Evolutionary conservation across 2,329 filamentous ascomycete species (phyloP).

Genomic region (Paecilomyces fulvus): DNA sequence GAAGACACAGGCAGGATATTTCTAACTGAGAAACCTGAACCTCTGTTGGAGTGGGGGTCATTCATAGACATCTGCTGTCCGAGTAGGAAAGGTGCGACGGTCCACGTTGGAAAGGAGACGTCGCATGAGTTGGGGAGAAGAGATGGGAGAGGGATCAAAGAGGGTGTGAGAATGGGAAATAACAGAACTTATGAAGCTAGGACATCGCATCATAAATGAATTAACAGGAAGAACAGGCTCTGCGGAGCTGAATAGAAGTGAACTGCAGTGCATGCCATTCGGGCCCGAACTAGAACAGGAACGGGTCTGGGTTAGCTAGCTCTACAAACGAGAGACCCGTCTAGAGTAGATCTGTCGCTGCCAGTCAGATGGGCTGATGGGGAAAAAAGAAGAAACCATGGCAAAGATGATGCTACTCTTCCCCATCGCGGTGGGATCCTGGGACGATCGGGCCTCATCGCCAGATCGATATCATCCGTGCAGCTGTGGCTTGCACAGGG

Average conservation of each 20-base stretch:
- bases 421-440: neutral
- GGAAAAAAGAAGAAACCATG: constrained; percentile 1
- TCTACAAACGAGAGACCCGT: neutral
- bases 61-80: constrained; percentile 29
- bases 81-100: constrained; percentile 2
- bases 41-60: constrained; percentile 22
- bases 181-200: constrained; percentile 17
- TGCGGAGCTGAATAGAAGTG: constrained; percentile 13
- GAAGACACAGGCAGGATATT: constrained; percentile 13
- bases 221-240: constrained; percentile 5
- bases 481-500: constrained; percentile 2
- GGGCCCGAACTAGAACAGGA: constrained; percentile 9
- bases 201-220: constrained; percentile 3
- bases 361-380: neutral
- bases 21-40: constrained; percentile 22
- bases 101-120: constrained; percentile 1
- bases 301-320: constrained; percentile 11
- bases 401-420: neutral
- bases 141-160: neutral
- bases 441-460: constrained; percentile 1
- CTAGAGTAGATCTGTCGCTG: neutral
- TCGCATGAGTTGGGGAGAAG: neutral
- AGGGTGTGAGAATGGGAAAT: constrained; percentile 3
- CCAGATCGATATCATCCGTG: constrained; percentile 1
- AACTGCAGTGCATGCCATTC: constrained; percentile 5